phyloP scores from a whole-genome alignment of 2,329 filamentous ascomycete species.

The Calonectria naviculata region DNA sequence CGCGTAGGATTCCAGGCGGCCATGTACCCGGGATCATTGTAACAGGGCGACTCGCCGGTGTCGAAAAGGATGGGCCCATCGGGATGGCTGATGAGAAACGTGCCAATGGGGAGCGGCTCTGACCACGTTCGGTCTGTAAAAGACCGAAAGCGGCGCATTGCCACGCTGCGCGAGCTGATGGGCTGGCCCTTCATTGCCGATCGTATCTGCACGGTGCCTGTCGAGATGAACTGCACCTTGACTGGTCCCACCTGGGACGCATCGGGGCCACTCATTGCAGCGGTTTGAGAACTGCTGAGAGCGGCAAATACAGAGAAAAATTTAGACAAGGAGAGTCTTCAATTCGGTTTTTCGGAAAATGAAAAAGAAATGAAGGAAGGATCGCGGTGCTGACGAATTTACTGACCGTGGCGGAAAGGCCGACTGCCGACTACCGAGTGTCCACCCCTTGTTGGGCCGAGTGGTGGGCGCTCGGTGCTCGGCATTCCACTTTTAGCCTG shows the following conservation, averaged over 20 bases:
- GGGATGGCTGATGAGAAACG: conserved; percentile 14
- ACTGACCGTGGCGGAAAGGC: neutral
- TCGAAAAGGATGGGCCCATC: conserved; percentile 13
- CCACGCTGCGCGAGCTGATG: neutral
- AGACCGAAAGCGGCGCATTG: neutral
- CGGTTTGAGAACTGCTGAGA: neutral
- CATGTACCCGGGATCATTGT: conserved; percentile 10
- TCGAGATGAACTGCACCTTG: conserved; percentile 6
- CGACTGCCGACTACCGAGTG: neutral
- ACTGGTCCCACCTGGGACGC: neutral
- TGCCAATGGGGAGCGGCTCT: conserved; percentile 7
- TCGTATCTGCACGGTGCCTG: conserved; percentile 8
- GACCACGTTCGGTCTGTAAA: conserved; percentile 17
- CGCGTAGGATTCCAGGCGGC: neutral
- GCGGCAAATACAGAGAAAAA: neutral
- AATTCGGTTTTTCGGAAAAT: neutral
- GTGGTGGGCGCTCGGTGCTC: no score
- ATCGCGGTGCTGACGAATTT: no score
- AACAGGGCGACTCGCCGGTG: conserved; percentile 14
- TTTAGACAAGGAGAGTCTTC: neutral
- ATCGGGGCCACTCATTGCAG: neutral
- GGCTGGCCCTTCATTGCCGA: conserved; percentile 1
- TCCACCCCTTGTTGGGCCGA: neutral
- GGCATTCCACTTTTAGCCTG: no score
- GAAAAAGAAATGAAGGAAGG: neutral